Evolutionary conservation across 192 early-diverging fungal genomes (phyloP), one percentile per base, ranked within the genome.

Genomic region (Funneliformis geosporum): DNA sequence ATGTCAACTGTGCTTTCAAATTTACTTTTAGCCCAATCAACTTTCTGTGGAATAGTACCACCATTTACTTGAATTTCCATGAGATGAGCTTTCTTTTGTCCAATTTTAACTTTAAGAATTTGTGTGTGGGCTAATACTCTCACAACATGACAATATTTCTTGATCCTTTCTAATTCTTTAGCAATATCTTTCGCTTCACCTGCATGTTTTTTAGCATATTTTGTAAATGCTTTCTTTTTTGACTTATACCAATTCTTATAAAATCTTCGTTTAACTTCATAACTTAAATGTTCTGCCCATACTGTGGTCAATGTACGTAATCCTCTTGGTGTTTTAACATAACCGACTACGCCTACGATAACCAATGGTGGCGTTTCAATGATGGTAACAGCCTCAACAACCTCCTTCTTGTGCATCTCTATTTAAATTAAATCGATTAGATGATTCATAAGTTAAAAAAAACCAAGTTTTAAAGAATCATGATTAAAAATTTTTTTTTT

Each of bases 191-290:
- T 93, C 84, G 87, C 93, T 80, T 91, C 94, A 38, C 95, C 91
- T 71, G 96, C 88, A 90, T 97, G 95, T 91, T 98, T 98, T 90
- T 95, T 92, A 84, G 96, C 93, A 90, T 98, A 98, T 91, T 97
- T 97, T 91, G 97, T 99, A 92, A 96, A 99, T 44, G 97, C 98
- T 95, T 99, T 99, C 90, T 97, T 97, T 95, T 99, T 99, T 85
- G 96, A 97, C 86, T 94, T 91, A 93, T 99, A 99, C 96, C 96
- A 99, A 95, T 97, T 99, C 94, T 98, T 97, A 95, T 99, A 99
- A 95, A 99, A 98, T 87, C 98, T 94, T 84, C 98, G 95, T 91
- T 93, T 96, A 76, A 98, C 86, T 86, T 98, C 98, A 81, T 99
- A 97, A 76, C 91, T 92, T 67, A 99, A 89, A 87, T 99, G 97